Conservation (phyloP, 495 filamentous ascomycete genomes). For the Penicillium cosmopolitanum region DNA sequence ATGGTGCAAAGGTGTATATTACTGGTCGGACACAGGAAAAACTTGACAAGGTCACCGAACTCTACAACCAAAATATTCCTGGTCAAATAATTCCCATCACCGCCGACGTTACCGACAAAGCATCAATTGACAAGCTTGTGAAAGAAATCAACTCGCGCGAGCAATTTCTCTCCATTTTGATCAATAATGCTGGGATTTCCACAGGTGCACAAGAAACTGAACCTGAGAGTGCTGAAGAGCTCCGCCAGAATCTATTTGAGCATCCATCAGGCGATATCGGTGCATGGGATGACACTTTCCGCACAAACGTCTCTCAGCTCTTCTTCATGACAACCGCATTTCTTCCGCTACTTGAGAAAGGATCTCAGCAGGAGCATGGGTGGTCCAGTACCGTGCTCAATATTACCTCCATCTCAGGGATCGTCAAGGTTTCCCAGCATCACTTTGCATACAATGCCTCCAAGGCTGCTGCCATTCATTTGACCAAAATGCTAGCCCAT, state of each 20-base stretch:
- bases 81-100: constrained; percentile 61
- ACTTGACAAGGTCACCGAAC: constrained; percentile 53
- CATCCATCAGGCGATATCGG: constrained; percentile 35
- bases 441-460: constrained; percentile 58
- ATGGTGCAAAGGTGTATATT: constrained; percentile 64
- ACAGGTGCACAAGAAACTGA: constrained; percentile 37
- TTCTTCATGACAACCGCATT: constrained; percentile 51
- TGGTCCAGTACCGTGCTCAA: constrained; percentile 63
- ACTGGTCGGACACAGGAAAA: constrained; percentile 60
- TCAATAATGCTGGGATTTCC: constrained; percentile 61
- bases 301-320: constrained; percentile 52
- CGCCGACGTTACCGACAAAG: constrained; percentile 54
- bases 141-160: constrained; percentile 50
- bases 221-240: constrained; percentile 44
- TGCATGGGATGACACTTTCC: constrained; percentile 52
- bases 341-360: constrained; percentile 46
- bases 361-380: constrained; percentile 49
- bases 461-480: constrained; percentile 56
- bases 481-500: constrained; percentile 58
- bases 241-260: constrained; percentile 63
- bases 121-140: constrained; percentile 46
- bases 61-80: constrained; percentile 46
- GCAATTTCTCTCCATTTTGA: constrained; percentile 51
- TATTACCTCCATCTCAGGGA: constrained; percentile 58
- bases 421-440: constrained; percentile 51